phyloP scores from a whole-genome alignment of 345 rosid species.

The Aurinia saxatilis region DNA sequence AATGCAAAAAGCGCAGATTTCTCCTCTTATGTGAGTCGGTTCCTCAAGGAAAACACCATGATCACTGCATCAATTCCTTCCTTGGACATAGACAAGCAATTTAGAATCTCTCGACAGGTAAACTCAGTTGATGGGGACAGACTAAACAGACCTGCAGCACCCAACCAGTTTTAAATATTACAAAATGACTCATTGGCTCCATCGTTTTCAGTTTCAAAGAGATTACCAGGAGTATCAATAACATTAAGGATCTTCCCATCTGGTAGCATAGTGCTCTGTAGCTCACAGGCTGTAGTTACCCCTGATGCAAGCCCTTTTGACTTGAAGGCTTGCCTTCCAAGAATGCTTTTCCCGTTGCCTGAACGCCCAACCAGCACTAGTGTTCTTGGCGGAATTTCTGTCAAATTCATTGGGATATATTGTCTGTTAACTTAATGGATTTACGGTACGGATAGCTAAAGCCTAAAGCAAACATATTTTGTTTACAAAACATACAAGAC shows the following conservation, averaged over 20 bases:
- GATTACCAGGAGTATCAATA: constrained; percentile 74
- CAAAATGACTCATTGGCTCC: too few relatives aligned
- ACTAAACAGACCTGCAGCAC: background rate
- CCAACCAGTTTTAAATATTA: background rate
- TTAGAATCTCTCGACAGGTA: background rate
- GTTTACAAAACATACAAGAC: background rate
- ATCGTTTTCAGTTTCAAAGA: background rate
- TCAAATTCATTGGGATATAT: too few relatives aligned
- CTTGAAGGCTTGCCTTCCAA: constrained; percentile 51
- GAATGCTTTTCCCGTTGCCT: constrained; percentile 75
- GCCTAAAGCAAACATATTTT: too few relatives aligned
- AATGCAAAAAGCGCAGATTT: constrained; percentile 48
- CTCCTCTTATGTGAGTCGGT: constrained; percentile 65
- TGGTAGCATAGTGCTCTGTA: constrained; percentile 30
- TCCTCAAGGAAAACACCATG: constrained; percentile 53
- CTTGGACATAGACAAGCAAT: constrained; percentile 22
- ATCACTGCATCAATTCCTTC: constrained; percentile 74
- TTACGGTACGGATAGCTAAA: too few relatives aligned
- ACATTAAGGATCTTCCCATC: constrained; percentile 63
- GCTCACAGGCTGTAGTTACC: constrained; percentile 58
- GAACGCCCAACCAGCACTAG: constrained; percentile 69
- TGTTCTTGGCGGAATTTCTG: background rate
- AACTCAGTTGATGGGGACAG: background rate
- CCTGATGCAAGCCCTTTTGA: constrained; percentile 60
- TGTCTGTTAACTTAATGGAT: too few relatives aligned